Base-by-base conservation (phyloP, 1,139 yeast genomes). In the Suhomyces choctaworum region DNA sequence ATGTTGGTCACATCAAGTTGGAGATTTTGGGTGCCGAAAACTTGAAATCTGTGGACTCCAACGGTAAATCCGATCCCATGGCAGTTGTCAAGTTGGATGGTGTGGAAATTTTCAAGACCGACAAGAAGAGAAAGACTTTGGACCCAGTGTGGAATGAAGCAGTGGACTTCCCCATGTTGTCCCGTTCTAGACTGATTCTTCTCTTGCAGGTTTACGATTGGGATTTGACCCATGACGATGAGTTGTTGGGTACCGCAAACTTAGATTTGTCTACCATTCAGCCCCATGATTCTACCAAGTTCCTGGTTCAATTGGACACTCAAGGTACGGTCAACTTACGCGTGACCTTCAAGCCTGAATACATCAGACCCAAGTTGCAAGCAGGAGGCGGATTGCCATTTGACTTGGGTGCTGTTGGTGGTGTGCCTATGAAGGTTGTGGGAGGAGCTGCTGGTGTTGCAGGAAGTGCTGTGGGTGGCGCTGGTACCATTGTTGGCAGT, bases 11-110 rank as follows among this genome's bases (percentile, higher is more conserved):
- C 11, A 56, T 83, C 35, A 66, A 70, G 35, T 57, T 84, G 47
- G 80, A 78, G 27, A 62, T 84, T 35, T 51, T 80, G 26, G 68
- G 75, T 31, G 92, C 80, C 14, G 67, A 67, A 17, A 60, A 68
- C 38, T 58, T 84, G 42, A 56, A 58, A 34, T 59, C 88, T 11
- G 82, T 76, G 31, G 94, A 84, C 54, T 62, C 76, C 40, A 82
- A 81, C 51, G 92, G 92, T 40, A 80, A 80, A 48, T 80, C 90
- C 4, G 94, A 84, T 64, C 92, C 94, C 39, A 76, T 69, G 51
- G 73, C 72, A 32, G 60, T 60, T 11, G 57, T 83, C 17, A 64
- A 58, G 31, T 54, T 81, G 23, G 81, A 82, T 52, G 83, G 79
- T 7, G 53, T 66, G 24, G 70, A 73, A 47, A 58, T 79, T 5